phyloP scores from a whole-genome alignment of 2,329 filamentous ascomycete species.

The Shiraia sp. region DNA sequence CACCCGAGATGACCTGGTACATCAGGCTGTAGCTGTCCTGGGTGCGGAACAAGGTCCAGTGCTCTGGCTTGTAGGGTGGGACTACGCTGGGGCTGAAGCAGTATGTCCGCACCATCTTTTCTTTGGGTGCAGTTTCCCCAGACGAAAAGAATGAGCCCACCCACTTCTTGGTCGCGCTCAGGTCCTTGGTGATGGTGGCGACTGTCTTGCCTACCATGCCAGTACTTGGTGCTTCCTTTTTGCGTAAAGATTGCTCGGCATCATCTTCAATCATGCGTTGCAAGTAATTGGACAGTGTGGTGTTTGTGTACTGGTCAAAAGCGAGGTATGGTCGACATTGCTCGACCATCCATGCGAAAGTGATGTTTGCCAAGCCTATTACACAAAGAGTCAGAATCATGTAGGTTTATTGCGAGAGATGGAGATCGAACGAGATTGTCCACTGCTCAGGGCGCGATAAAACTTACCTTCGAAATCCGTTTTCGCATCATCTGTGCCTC shows the following conservation, averaged over 20 bases:
- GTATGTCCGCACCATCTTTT: conserved; percentile 1
- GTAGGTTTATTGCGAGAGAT: background rate
- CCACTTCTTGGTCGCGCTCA: conserved; percentile 2
- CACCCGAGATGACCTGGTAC: conserved; percentile 1
- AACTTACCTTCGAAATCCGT: conserved; percentile 2
- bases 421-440: background rate
- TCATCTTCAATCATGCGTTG: conserved; percentile 2
- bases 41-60: conserved; percentile 1
- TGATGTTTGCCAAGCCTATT: conserved; percentile 52
- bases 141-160: conserved; percentile 3
- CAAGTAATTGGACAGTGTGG: conserved; percentile 1
- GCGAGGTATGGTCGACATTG: conserved; percentile 28
- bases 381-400: background rate
- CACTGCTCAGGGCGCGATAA: conserved; percentile 1
- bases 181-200: conserved; percentile 2
- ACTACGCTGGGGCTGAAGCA: conserved; percentile 1
- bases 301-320: background rate
- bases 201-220: conserved; percentile 1
- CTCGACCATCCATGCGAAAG: conserved; percentile 57
- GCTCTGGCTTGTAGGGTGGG: background rate
- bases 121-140: background rate
- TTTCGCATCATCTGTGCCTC: conserved; percentile 48
- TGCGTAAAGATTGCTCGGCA: conserved; percentile 1
- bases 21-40: conserved; percentile 3
- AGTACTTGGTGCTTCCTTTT: background rate